Base-by-base conservation (phyloP, 2,329 filamentous ascomycete species). In the Xylaria sp. region DNA sequence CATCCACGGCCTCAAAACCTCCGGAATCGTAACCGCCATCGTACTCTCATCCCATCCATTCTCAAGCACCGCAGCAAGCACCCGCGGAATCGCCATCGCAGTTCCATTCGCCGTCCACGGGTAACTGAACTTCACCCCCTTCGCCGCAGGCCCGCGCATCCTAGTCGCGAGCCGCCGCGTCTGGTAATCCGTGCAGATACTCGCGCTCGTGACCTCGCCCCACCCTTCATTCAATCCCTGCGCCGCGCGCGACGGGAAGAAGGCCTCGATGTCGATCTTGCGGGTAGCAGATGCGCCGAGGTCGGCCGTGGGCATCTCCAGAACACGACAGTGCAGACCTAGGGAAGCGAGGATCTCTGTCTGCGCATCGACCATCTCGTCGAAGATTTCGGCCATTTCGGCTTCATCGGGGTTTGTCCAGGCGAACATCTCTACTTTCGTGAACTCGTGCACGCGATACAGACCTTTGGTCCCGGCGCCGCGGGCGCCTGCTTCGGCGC, bases 361-460 rank as follows among this genome's bases (percentile, higher is more conserved):
- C 76, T 99, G 94, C 56, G 97, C 88, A 61, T 85, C 83, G 55
- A 97, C 78, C 80, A 99, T 91, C 74, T 97, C 92, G 54, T 90
- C 79, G 73, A 96, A 96, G 10, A 93, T 68, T 0, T 81, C 77
- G 6, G 81, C 76, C 0, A 85, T 78, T 47, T 74, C 71, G 37
- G 70, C 71, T 2, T 68, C 59, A 56, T 84, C 80, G 1, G 90
- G 85, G 35, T 81, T 68, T 3, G 91, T 89, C 94, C 94, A 99
- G 0, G 89, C 92, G 72, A 99, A 97, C 80, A 99, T 87, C 75
- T 99, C 94, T 0, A 99, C 93, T 74, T 99, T 99, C 34, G 92
- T 96, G 76, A 99, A 99, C 75, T 99, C 94, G 75, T 99, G 94
- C 2, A 99, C 94, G 34, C 94, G 88, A 76, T 97, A 99, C 1